phyloP scores from a whole-genome alignment of 1,139 yeast genomes.

The Candida pseudocylindracea region DNA sequence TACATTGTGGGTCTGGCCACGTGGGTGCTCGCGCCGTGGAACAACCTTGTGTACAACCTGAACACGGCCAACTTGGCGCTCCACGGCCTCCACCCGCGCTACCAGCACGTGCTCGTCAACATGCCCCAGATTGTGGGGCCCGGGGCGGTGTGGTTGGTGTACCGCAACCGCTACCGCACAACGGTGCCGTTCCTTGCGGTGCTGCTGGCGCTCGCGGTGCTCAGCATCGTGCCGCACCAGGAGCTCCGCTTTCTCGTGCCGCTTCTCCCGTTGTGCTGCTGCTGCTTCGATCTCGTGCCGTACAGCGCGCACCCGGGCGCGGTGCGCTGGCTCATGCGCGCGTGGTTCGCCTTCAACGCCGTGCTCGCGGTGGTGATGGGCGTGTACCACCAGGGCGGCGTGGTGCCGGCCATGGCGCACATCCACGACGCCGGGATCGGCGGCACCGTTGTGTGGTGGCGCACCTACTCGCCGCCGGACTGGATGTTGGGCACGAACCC shows the following conservation, averaged over 20 bases:
- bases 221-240: conserved; percentile 75
- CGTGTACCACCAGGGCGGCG: conserved; percentile 74
- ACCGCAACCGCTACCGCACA: conserved; percentile 11
- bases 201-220: conserved; percentile 31
- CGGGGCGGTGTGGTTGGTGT: conserved; percentile 22
- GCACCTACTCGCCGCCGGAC: conserved; percentile 82
- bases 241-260: conserved; percentile 77
- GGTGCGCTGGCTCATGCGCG: conserved; percentile 1
- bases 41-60: conserved; percentile 54
- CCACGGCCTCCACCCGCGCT: conserved; percentile 73
- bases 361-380: conserved; percentile 51
- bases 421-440: conserved; percentile 5
- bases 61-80: conserved; percentile 29
- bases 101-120: conserved; percentile 54
- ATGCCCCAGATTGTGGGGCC: conserved; percentile 77
- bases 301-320: conserved; percentile 1
- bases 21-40: conserved; percentile 31
- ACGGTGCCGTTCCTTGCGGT: conserved; percentile 37
- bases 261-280: conserved; percentile 44
- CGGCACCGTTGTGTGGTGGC: conserved; percentile 59
- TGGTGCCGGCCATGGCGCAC: conserved; percentile 37
- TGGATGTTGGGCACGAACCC: conserved; percentile 41
- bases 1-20: conserved; percentile 1
- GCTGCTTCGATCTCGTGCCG: conserved; percentile 27
- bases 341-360: conserved; percentile 49